phyloP scores from a whole-genome alignment of 1,284 basidiomycete genomes.

The Stygiomarasmius scandens region DNA sequence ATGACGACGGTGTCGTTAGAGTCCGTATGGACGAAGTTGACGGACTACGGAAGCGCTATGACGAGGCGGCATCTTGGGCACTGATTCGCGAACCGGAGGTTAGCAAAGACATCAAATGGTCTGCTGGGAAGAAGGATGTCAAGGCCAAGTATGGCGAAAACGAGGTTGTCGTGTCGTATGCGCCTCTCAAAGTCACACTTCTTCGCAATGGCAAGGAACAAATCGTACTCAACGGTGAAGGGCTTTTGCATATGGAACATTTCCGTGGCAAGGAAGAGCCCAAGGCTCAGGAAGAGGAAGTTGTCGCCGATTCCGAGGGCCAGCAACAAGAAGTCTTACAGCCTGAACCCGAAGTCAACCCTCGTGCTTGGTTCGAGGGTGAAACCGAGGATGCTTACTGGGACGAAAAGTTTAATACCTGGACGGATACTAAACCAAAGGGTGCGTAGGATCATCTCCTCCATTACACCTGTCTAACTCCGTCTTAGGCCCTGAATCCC shows the following conservation, averaged over 20 bases:
- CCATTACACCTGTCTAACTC: constrained; percentile 2
- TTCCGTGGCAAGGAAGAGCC: constrained; percentile 72
- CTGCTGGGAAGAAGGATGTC: constrained; percentile 59
- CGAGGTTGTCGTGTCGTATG: constrained; percentile 70
- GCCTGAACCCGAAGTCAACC: constrained; percentile 40
- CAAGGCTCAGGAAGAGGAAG: constrained; percentile 45
- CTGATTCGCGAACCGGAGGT: constrained; percentile 70
- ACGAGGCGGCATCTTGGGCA: constrained; percentile 89
- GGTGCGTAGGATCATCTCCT: constrained; percentile 48
- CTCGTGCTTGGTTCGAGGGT: constrained; percentile 85
- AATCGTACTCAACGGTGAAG: constrained; percentile 87
- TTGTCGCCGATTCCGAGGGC: constrained; percentile 40
- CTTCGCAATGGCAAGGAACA: constrained; percentile 78
- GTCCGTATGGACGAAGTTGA: constrained; percentile 85
- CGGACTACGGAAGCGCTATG: constrained; percentile 79
- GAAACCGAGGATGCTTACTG: constrained; percentile 83
- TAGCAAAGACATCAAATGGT: constrained; percentile 62
- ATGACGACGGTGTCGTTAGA: constrained; percentile 83
- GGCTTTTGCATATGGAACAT: constrained; percentile 97
- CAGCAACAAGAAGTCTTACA: constrained; percentile 61
- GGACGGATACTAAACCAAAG: constrained; percentile 94
- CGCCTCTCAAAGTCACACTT: constrained; percentile 76
- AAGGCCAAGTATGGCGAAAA: constrained; percentile 64
- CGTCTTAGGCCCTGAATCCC: constrained; percentile 87
- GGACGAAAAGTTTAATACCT: constrained; percentile 87